These are phyloP conservation scores for Pseudogymnoascus sp. DNA, from an alignment of 2,329 filamentous ascomycete genomes.

Conservation along the genomic window DNA sequence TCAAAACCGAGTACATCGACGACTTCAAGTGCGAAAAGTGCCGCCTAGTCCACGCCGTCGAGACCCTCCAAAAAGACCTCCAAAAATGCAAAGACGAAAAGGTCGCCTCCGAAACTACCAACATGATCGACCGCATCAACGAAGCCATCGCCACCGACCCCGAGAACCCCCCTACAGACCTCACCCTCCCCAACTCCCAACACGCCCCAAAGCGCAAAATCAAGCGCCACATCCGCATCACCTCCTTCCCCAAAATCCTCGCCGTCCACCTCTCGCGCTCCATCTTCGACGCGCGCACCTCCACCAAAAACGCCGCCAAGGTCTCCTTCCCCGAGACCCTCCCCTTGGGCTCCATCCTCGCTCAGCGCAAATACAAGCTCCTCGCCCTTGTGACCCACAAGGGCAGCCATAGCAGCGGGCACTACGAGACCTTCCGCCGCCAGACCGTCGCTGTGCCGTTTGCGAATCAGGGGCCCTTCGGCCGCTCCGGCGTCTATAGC, in stretches of 20 bases:
- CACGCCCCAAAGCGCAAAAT: slow-evolving; percentile 76
- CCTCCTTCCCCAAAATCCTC: slow-evolving; percentile 78
- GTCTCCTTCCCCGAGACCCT: slow-evolving; percentile 86
- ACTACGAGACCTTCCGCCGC: slow-evolving; percentile 92
- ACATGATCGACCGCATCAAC: slow-evolving; percentile 58
- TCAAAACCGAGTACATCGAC: slow-evolving; percentile 93
- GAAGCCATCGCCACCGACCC: slow-evolving; percentile 70
- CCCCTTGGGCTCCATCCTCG: slow-evolving; percentile 69
- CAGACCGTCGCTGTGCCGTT: slow-evolving; percentile 74
- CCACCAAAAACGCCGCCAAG: slow-evolving; percentile 90
- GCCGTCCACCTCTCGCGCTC: slow-evolving; percentile 89
- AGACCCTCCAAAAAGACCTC: slow-evolving; percentile 51
- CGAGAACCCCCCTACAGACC: slow-evolving; percentile 63
- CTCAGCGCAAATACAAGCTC: slow-evolving; percentile 73
- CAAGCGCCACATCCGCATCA: slow-evolving; percentile 79
- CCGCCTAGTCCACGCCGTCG: slow-evolving; percentile 70
- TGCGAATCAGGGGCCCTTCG: slow-evolving; percentile 73
- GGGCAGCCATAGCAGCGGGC: slow-evolving; percentile 89
- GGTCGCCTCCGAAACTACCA: slow-evolving; percentile 36
- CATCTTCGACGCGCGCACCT: slow-evolving; percentile 73
- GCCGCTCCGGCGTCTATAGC: slow-evolving; percentile 60
- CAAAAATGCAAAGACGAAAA: slow-evolving; percentile 44
- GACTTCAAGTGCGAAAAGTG: slow-evolving; percentile 96
- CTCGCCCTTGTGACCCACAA: slow-evolving; percentile 88
- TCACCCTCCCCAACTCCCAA: slow-evolving; percentile 66